These are phyloP conservation scores for Pleurotus cornucopiae DNA, from an alignment of 768 basidiomycete genomes.

Conservation along the genomic window DNA sequence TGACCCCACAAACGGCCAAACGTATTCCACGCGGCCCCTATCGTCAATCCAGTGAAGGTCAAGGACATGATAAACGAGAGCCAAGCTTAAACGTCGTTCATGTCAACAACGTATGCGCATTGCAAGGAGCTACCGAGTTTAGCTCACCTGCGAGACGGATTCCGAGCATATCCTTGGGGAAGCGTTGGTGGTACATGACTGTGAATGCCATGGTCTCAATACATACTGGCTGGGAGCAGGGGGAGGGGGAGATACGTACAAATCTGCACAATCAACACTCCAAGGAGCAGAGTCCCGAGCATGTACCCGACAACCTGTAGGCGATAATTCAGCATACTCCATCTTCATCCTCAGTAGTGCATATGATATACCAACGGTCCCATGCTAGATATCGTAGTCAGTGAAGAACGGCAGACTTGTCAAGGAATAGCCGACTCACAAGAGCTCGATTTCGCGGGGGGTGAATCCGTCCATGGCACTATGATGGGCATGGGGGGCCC, in stretches of 20 bases:
- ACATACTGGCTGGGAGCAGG: not conserved
- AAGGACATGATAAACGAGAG: conserved; percentile 11
- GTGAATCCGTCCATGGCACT: no score
- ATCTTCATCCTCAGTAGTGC: not conserved
- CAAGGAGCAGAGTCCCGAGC: conserved; percentile 13
- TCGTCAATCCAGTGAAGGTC: conserved; percentile 11
- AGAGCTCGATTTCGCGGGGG: no score
- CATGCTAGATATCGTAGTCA: not conserved
- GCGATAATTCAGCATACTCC: not conserved
- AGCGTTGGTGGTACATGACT: conserved; percentile 14
- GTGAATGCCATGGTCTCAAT: no score
- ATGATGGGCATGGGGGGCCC: no score
- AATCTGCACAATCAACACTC: conserved; percentile 16
- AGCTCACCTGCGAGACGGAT: not conserved
- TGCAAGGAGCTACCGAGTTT: not conserved
- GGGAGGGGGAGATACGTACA: conserved; percentile 8
- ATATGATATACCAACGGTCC: not conserved
- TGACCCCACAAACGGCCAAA: conserved; percentile 16
- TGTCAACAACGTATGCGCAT: not conserved
- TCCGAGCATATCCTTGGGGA: conserved; percentile 10
- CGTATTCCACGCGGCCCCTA: conserved; percentile 13
- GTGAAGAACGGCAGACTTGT: no score
- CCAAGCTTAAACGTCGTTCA: not conserved
- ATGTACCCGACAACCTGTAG: conserved; percentile 15
- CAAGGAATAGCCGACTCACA: no score